Evolutionary conservation across 2,329 filamentous ascomycete genomes (phyloP).

Genomic region (Penicillium concentricum): DNA sequence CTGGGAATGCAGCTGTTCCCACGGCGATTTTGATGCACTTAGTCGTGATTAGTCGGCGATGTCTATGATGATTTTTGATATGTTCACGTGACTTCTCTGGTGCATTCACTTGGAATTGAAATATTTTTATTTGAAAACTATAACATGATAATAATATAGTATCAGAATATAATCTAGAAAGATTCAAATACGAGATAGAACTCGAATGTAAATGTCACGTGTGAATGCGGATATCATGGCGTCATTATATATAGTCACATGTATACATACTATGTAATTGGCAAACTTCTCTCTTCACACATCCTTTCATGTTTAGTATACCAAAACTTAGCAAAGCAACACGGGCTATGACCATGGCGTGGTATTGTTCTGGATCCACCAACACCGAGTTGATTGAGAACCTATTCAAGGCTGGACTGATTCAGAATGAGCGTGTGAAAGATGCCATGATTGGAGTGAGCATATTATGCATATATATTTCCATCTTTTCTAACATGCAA

Average conservation of each 20-base stretch:
- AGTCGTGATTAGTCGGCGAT: not conserved
- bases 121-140: too few species aligned
- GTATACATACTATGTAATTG: conserved; percentile 1
- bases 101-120: too few species aligned
- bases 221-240: not conserved
- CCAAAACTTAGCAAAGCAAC: not conserved
- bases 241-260: conserved; percentile 4
- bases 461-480: not conserved
- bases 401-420: conserved; percentile 68
- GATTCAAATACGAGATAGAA: too few species aligned
- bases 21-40: not conserved
- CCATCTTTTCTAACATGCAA: conserved; percentile 12
- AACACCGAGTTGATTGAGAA: conserved; percentile 79
- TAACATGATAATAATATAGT: too few species aligned
- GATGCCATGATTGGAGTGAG: conserved; percentile 74
- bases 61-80: not conserved
- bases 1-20: not conserved
- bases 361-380: conserved; percentile 74
- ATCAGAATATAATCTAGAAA: too few species aligned
- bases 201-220: too few species aligned
- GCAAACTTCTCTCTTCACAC: not conserved
- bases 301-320: not conserved
- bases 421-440: conserved; percentile 69
- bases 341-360: conserved; percentile 67
- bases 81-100: not conserved